Base-by-base conservation (phyloP, 805 yeast genomes). In the Saccharomycopsis sp. region DNA sequence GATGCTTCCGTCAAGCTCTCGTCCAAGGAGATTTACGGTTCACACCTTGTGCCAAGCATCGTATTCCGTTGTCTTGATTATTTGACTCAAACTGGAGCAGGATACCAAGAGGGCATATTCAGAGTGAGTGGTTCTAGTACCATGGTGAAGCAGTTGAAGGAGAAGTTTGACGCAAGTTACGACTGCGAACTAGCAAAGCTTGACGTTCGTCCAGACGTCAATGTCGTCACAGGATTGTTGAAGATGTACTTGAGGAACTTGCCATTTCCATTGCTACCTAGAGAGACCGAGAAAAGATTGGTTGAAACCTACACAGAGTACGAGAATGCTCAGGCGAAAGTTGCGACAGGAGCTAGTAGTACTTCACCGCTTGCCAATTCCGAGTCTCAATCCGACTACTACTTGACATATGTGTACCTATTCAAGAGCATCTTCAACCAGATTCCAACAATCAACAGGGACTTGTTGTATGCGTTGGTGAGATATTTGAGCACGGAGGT, bases 21-120 rank as follows among this genome's bases (percentile, higher is more conserved):
- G 2, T 64, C 71, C 4, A 68, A 67, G 38, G 57, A 60, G 25
- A 48, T 69, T 52, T 55, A 62, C 43, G 68, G 71, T 16, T n/a
- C n/a, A n/a, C 66, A 63, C 25, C 58, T 57, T 5, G 60, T 64
- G 15, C 96, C 98, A 1, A 75, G 87, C 30, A 77, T 89, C 5
- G 73, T 85, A 13, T 81, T 64, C 52, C 63, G 94, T 45, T 86
- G 95, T 53, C 53, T 88, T 25, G 80, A 75, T 42, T 83, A 70
- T 50, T 64, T 89, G 37, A 68, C 69, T 37, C 68, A 65, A 29
- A 71, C 77, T 19, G 75, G 79, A 17, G 95, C 94, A 0, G 65
- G 79, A n/a, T 72, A 72, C 47, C 92, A 85, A 57, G 95, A 87
- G 53, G 98, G 98, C 8, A 73, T 89, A 2, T 92, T 92, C 64